Percentiles rank a stretch among this genome's conserved stretches.
Evolutionary conservation across 352 stramenopile genomes (phyloP).

Genomic region (Achlya hypogyna): DNA sequence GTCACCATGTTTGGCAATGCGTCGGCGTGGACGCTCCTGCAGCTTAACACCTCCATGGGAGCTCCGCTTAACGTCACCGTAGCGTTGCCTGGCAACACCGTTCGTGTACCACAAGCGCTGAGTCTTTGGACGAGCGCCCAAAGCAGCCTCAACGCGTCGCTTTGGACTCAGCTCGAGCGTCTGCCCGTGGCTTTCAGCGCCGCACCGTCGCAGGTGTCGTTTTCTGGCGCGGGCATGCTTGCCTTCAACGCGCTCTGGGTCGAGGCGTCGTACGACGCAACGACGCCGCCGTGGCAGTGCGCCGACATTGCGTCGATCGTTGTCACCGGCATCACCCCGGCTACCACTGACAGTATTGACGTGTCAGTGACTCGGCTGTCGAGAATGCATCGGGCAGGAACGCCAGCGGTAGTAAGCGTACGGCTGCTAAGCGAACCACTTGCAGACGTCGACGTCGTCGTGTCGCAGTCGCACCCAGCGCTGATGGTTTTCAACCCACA

Average conservation of each 20-base stretch:
- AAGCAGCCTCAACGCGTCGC: not conserved
- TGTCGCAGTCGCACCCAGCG: slow-evolving; percentile 24
- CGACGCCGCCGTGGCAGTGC: slow-evolving; percentile 24
- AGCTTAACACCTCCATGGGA: not conserved
- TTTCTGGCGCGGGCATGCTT: not conserved
- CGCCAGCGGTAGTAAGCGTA: slow-evolving; percentile 26
- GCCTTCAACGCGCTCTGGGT: slow-evolving; percentile 21
- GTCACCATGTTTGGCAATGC: not conserved
- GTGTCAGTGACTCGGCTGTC: slow-evolving; percentile 32
- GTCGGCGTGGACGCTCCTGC: not conserved
- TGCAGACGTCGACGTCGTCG: slow-evolving; percentile 32
- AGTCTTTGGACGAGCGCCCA: slow-evolving; percentile 12
- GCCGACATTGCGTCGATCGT: slow-evolving; percentile 16
- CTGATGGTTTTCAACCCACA: slow-evolving; percentile 35
- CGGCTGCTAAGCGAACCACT: slow-evolving; percentile 50
- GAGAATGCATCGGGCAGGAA: slow-evolving; percentile 45
- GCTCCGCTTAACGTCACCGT: not conserved
- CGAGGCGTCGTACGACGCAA: slow-evolving; percentile 49
- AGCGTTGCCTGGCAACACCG: not conserved
- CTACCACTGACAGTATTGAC: not conserved
- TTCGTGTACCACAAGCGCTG: not conserved
- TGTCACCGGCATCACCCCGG: not conserved
- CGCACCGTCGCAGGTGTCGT: not conserved
- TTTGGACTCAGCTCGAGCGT: not conserved
- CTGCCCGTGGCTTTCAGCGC: not conserved